phyloP scores from a whole-genome alignment of 805 yeast genomes.

The Clavispora vitiphila region DNA sequence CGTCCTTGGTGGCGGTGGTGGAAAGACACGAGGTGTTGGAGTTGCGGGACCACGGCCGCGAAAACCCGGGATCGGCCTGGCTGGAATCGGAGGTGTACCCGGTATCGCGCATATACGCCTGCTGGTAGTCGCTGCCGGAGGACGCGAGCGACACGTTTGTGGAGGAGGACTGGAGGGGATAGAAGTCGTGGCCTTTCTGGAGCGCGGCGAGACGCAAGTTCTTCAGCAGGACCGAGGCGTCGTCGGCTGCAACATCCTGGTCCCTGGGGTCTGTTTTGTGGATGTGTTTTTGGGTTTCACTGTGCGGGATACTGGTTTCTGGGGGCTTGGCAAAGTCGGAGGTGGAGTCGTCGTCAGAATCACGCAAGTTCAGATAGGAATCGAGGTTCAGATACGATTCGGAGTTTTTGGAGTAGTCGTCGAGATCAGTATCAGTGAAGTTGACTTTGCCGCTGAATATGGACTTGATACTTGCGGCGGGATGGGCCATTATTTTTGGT shows the following conservation, averaged over 20 bases:
- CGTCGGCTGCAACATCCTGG: neutral
- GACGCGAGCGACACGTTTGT: conserved; percentile 25
- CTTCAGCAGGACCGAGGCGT: conserved; percentile 17
- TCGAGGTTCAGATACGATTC: too few species aligned
- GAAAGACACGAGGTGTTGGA: conserved; percentile 66
- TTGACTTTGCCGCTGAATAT: conserved; percentile 32
- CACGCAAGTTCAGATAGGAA: neutral
- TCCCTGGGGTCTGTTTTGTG: conserved; percentile 1
- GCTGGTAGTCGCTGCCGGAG: conserved; percentile 23
- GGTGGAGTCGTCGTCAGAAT: neutral
- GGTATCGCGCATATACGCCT: conserved; percentile 3
- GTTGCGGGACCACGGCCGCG: conserved; percentile 57
- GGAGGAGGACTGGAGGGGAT: conserved; percentile 4
- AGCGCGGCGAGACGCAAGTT: conserved; percentile 13
- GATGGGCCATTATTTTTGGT: conserved; percentile 43
- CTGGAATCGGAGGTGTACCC: conserved; percentile 6
- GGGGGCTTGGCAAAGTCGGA: neutral
- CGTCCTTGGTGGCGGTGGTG: conserved; percentile 71
- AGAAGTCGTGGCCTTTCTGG: neutral
- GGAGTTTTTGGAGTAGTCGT: too few species aligned
- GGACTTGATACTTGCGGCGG: conserved; percentile 39
- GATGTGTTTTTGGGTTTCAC: neutral
- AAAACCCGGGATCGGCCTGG: conserved; percentile 16
- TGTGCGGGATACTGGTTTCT: neutral
- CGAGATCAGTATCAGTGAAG: conserved; percentile 7